Percentiles rank a stretch among this genome's conserved stretches.
Evolutionary conservation across 2,329 filamentous ascomycete genomes (phyloP).

Genomic region (Penicillium vulpinum): DNA sequence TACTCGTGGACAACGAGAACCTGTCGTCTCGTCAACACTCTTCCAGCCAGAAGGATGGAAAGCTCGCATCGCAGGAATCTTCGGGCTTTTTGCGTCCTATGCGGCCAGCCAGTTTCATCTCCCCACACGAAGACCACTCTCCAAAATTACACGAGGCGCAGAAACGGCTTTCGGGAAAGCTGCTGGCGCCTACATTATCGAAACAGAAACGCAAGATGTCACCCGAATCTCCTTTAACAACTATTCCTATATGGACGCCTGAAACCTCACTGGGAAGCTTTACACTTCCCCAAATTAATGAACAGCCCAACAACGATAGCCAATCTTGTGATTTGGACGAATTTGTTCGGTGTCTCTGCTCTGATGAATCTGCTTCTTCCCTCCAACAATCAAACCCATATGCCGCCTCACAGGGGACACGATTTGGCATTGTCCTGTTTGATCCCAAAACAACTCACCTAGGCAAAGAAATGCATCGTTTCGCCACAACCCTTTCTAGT

Average conservation of each 20-base stretch:
- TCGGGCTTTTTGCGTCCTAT: no score
- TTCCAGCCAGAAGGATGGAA: constrained; percentile 10
- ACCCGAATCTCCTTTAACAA: constrained; percentile 25
- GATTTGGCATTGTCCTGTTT: constrained; percentile 33
- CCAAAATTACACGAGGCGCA: not conserved
- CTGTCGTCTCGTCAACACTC: constrained; percentile 17
- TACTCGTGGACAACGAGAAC: constrained; percentile 26
- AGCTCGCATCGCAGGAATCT: not conserved
- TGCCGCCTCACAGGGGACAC: constrained; percentile 13
- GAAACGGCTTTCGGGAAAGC: not conserved
- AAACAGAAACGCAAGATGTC: not conserved
- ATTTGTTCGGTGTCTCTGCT: constrained; percentile 22
- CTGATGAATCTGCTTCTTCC: not conserved
- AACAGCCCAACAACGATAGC: not conserved
- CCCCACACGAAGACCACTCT: not conserved
- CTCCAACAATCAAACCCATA: constrained; percentile 25
- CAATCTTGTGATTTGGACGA: not conserved
- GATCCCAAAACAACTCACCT: constrained; percentile 20
- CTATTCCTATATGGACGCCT: constrained; percentile 30
- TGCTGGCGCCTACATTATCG: not conserved
- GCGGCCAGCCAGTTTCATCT: not conserved
- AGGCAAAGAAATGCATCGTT: constrained; percentile 25
- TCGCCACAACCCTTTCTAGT: constrained; percentile 20
- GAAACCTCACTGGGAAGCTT: not conserved
- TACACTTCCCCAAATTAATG: not conserved